These are phyloP conservation scores for Starmerella riodocensis DNA, from an alignment of 805 yeast species.

Conservation along the genomic window DNA sequence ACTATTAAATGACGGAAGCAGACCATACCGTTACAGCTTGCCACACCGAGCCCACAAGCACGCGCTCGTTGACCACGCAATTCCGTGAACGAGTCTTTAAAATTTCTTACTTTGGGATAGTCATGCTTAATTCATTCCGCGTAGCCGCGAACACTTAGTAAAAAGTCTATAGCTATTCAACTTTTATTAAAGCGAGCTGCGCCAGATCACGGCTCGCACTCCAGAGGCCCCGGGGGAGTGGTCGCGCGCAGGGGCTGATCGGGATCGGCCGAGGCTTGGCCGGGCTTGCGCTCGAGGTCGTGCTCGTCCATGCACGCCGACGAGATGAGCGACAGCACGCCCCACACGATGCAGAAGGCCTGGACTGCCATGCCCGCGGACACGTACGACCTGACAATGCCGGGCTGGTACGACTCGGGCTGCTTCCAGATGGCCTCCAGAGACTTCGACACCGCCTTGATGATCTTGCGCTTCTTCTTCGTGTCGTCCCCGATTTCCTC, in stretches of 20 bases:
- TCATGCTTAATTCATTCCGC: too few relatives aligned
- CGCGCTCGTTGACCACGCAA: too few relatives aligned
- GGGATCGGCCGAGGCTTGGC: background rate
- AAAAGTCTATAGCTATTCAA: too few relatives aligned
- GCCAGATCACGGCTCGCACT: background rate
- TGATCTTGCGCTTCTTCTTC: conserved; percentile 28
- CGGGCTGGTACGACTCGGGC: conserved; percentile 34
- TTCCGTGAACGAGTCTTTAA: too few relatives aligned
- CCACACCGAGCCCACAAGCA: too few relatives aligned
- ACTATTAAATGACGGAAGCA: too few relatives aligned
- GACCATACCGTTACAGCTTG: too few relatives aligned
- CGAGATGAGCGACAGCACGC: conserved; percentile 32
- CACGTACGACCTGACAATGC: conserved; percentile 35
- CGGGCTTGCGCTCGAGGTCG: conserved; percentile 15
- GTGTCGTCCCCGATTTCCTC: conserved; percentile 23
- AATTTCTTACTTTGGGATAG: too few relatives aligned
- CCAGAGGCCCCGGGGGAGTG: conserved; percentile 16
- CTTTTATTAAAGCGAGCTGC: too few relatives aligned
- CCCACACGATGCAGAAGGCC: conserved; percentile 32
- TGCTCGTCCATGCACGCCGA: conserved; percentile 44
- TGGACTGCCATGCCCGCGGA: conserved; percentile 41
- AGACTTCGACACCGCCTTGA: conserved; percentile 36
- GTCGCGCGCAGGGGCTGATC: conserved; percentile 6
- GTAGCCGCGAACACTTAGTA: too few relatives aligned
- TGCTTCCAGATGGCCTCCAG: conserved; percentile 39